These are phyloP conservation scores for Acacia melanoxylon DNA, from an alignment of 306 rosid species.

Conservation along the genomic window DNA sequence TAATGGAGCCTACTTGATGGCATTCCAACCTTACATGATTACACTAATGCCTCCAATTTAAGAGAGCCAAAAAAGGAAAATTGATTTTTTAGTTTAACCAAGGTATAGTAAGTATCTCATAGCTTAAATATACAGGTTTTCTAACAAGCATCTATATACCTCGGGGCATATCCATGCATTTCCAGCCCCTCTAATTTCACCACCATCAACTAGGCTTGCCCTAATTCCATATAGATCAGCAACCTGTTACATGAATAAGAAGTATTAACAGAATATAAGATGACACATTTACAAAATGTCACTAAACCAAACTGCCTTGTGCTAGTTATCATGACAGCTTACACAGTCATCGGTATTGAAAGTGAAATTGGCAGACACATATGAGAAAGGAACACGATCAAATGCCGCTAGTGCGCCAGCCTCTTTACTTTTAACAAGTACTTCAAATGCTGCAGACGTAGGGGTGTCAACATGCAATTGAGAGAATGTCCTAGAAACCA, in stretches of 20 bases:
- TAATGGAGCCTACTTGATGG: constrained; percentile 4
- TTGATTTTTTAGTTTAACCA: constrained; percentile 10
- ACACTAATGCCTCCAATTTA: constrained; percentile 24
- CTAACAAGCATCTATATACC: constrained; percentile 51
- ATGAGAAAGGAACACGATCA: constrained; percentile 88
- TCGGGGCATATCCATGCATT: constrained; percentile 97
- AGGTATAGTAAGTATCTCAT: constrained; percentile 9
- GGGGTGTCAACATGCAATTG: constrained; percentile 53
- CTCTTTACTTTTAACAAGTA: constrained; percentile 76
- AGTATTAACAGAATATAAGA: constrained; percentile 31
- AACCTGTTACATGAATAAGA: constrained; percentile 54
- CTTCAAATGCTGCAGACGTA: constrained; percentile 74
- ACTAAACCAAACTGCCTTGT: constrained; percentile 7
- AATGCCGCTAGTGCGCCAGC: constrained; percentile 92
- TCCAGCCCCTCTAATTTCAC: constrained; percentile 99
- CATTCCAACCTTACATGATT: constrained; percentile 19
- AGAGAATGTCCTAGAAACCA: constrained; percentile 82
- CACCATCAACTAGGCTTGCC: constrained; percentile 92
- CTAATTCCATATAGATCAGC: constrained; percentile 97
- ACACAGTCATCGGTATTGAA: constrained; percentile 90
- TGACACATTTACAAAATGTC: not conserved
- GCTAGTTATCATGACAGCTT: constrained; percentile 43
- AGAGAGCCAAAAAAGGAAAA: not conserved
- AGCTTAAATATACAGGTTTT: constrained; percentile 1
- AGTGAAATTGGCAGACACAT: constrained; percentile 91